Evolutionary conservation across 73 alveolate species (phyloP).

Genomic region (Paramecium biaurelia): DNA sequence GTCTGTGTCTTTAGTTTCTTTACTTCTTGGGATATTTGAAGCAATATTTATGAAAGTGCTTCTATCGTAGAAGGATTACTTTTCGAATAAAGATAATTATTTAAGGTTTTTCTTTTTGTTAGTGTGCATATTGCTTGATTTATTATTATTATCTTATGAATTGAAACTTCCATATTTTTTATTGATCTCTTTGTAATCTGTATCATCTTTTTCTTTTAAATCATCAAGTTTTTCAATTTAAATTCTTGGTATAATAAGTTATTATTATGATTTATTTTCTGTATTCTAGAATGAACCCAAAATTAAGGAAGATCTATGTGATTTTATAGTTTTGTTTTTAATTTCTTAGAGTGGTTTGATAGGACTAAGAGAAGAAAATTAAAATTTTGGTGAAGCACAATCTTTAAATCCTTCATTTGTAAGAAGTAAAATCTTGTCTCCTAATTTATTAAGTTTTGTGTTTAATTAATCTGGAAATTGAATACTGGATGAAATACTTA

Average conservation of each 20-base stretch:
- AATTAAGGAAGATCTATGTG: background rate
- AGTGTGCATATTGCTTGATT: background rate
- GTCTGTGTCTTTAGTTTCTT: constrained; percentile 42
- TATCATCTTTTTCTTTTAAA: background rate
- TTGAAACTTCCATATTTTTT: background rate
- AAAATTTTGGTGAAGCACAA: constrained; percentile 30
- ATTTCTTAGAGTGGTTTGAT: background rate
- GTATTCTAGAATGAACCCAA: background rate
- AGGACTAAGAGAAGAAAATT: constrained; percentile 27
- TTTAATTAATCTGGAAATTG: background rate
- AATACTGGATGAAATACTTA: background rate
- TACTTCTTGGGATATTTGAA: background rate
- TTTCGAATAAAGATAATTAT: background rate
- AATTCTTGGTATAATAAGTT: background rate
- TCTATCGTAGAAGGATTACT: constrained; percentile 17
- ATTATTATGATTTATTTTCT: background rate
- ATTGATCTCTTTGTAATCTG: background rate
- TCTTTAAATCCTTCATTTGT: constrained; percentile 10
- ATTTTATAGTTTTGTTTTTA: background rate
- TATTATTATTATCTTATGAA: background rate
- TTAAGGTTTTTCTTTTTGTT: background rate
- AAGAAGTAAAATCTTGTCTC: background rate
- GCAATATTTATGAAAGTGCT: background rate
- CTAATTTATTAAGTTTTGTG: background rate
- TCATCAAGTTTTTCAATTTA: background rate